Percentiles rank a stretch among this genome's conserved stretches.
phyloP scores from a whole-genome alignment of 352 stramenopile species.

The Phytophthora crassamura region DNA sequence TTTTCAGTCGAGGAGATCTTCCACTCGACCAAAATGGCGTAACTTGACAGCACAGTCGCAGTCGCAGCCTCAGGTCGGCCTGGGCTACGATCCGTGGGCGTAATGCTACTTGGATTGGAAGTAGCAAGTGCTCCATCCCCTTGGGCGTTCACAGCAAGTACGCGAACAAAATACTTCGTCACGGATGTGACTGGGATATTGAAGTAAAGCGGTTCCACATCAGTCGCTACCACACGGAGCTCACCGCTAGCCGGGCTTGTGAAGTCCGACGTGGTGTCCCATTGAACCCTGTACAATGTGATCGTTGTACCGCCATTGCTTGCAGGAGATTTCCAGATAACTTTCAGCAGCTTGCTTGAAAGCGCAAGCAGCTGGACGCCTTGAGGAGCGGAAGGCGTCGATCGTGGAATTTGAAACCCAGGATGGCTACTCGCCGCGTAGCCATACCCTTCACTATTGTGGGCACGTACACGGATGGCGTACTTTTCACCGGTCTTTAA shows the following conservation, averaged over 20 bases:
- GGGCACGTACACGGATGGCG: slow-evolving; percentile 64
- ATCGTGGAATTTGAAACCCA: slow-evolving; percentile 61
- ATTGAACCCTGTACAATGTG: slow-evolving; percentile 93
- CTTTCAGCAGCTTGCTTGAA: slow-evolving; percentile 79
- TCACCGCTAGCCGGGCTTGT: slow-evolving; percentile 23
- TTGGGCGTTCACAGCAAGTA: slow-evolving; percentile 93
- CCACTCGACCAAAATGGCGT: slow-evolving; percentile 94
- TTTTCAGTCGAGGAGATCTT: slow-evolving; percentile 81
- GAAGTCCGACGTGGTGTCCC: slow-evolving; percentile 91
- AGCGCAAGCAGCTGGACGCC: slow-evolving; percentile 58
- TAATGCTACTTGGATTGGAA: slow-evolving; percentile 58
- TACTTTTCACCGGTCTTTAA: slow-evolving; percentile 71
- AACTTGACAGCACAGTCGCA: slow-evolving; percentile 86
- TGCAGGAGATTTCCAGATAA: slow-evolving; percentile 68
- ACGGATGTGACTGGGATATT: slow-evolving; percentile 86
- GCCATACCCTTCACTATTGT: slow-evolving; percentile 70
- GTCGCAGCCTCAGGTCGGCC: slow-evolving; percentile 66
- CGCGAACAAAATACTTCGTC: slow-evolving; percentile 88
- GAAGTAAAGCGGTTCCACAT: slow-evolving; percentile 84
- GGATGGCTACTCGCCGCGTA: slow-evolving; percentile 53
- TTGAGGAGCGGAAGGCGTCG: slow-evolving; percentile 44
- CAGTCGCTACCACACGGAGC: slow-evolving; percentile 46
- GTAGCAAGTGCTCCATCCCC: slow-evolving; percentile 59
- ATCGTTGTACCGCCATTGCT: slow-evolving; percentile 81
- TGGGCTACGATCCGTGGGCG: slow-evolving; percentile 75